phyloP scores from a whole-genome alignment of 345 rosid genomes.

The Populus nigra region DNA sequence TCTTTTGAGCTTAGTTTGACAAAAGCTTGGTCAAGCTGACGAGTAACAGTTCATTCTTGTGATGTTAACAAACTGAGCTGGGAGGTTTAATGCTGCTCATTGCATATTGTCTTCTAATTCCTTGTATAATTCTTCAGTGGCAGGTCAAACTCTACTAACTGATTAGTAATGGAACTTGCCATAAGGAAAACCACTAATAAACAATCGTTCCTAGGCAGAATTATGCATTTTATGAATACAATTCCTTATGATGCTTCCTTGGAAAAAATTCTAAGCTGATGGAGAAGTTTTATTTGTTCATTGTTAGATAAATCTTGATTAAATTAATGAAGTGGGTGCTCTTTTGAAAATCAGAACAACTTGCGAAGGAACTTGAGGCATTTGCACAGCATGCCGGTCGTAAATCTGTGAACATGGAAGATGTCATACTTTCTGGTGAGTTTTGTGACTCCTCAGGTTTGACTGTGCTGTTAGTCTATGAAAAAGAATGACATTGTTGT shows the following conservation, averaged over 20 bases:
- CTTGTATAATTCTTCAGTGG: neutral
- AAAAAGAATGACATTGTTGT: neutral
- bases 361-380: conserved; percentile 75
- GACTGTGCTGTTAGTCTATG: neutral
- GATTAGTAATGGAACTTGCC: too few species aligned
- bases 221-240: neutral
- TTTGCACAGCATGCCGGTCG: conserved; percentile 94
- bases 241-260: neutral
- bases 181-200: neutral
- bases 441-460: conserved; percentile 2
- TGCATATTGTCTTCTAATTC: neutral
- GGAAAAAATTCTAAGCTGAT: neutral
- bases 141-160: too few species aligned
- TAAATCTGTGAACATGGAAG: conserved; percentile 76
- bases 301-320: neutral
- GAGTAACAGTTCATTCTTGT: neutral
- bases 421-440: conserved; percentile 78
- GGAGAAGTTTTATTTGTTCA: neutral
- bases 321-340: conserved; percentile 11
- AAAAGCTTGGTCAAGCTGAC: neutral
- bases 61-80: neutral
- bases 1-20: neutral
- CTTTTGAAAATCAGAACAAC: conserved; percentile 49
- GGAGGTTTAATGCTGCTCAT: neutral
- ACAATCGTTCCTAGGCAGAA: too few species aligned